Evolutionary conservation across 768 basidiomycete genomes (phyloP).

Genomic region (Amanita molliuscula): DNA sequence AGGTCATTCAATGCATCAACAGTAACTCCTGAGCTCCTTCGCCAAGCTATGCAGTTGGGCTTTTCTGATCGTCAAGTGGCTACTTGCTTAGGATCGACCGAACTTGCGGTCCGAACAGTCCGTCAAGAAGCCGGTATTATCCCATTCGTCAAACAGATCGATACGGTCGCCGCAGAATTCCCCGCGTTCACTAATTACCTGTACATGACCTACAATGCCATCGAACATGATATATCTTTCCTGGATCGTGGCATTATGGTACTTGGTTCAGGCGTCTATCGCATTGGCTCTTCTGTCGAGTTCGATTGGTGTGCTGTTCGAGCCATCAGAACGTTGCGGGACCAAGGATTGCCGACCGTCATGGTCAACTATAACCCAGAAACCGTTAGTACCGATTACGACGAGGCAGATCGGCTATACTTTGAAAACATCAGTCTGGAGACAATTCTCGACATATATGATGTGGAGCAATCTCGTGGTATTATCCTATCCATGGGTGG

Average conservation of each 20-base stretch:
- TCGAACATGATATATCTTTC: constrained; percentile 87
- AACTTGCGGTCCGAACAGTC: constrained; percentile 84
- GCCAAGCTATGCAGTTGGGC: constrained; percentile 86
- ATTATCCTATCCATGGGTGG: constrained; percentile 98
- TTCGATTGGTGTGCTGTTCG: constrained; percentile 99
- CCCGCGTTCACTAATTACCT: constrained; percentile 98
- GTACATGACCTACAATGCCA: constrained; percentile 96
- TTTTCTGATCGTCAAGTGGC: constrained; percentile 95
- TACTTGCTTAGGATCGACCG: constrained; percentile 73
- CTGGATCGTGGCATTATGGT: constrained; percentile 93
- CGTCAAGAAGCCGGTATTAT: constrained; percentile 76
- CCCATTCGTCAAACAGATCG: constrained; percentile 97
- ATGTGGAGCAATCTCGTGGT: constrained; percentile 78
- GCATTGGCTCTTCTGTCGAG: constrained; percentile 98
- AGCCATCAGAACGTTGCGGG: constrained; percentile 90
- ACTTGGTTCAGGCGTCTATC: constrained; percentile 94
- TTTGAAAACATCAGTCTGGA: constrained; percentile 98
- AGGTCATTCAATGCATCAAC: constrained; percentile 59
- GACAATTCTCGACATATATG: constrained; percentile 95
- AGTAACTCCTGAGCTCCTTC: constrained; percentile 52
- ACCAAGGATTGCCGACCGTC: constrained; percentile 89
- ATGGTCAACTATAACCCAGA: constrained; percentile 99
- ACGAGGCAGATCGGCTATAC: constrained; percentile 96
- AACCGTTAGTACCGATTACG: constrained; percentile 98
- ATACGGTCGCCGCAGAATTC: constrained; percentile 98